Base-by-base conservation (phyloP, 257 asterid species). In the Nicotiana tabacum region DNA sequence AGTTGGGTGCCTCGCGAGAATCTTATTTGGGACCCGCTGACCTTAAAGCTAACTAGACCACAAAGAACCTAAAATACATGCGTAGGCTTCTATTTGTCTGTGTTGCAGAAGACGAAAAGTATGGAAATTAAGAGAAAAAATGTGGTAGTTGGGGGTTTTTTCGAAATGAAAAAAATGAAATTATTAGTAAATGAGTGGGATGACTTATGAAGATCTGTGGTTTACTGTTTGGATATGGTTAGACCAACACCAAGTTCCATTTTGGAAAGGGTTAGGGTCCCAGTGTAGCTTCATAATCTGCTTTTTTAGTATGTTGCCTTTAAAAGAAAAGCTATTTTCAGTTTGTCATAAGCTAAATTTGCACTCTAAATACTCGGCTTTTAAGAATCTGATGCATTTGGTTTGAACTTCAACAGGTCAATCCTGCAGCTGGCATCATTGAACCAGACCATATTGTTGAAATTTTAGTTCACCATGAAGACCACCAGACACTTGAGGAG, bases 401-500 rank as follows among this genome's bases (percentile, higher is more conserved):
- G 78, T 77, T 78, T 5, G 56, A 12, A 21, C 30, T 56, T 84
- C 78, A 39, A 87, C 92, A 96, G 99, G 98, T 94, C 46, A 86
- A 80, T 81, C 99, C 98, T 24, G 95, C 95, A 1, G 76, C 89
- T 79, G 99, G 99, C 77, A 90, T 94, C 17, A 89, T 96, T 33
- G 90, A 86, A 85, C 93, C 97, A 1, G 95, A 91, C 82, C 92
- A 90, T 43, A 89, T 91, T 80, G 87, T 85, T 43, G 99, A 96
- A 88, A 91, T 96, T 69, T 89, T 91, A 78, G 89, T 96, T 86
- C 90, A 88, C 55, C 92, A 91, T 13, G 97, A 96, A 64, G 95
- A 93, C 48, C 90, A 82, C 88, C 94, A 94, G 83, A 96, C 98
- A 12, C n/a, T 93, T 15, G 98, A 92, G 85, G 99, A 93, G 86